Base-by-base conservation (phyloP, 345 rosid species). In the Pistacia atlantica region DNA sequence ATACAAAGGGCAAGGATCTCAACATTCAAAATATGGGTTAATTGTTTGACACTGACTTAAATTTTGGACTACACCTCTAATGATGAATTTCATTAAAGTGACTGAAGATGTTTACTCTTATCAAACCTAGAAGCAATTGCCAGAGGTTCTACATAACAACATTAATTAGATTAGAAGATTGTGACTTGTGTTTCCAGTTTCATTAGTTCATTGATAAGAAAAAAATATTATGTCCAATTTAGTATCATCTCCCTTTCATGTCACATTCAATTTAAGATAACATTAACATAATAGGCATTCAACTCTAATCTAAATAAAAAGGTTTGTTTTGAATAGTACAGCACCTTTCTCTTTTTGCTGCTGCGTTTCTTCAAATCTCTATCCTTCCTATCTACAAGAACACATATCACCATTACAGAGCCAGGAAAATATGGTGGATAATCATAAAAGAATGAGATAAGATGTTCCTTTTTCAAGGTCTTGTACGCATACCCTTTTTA, bases 311-410 rank as follows among this genome's bases (percentile, higher is more conserved):
- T 8, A 73, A 11, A 33, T 12, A 48, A 46, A 46, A 54, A 65
- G 63, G 3, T 20, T 75, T 65, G 38, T 31, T 20, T 74, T 67
- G 71, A 78, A 78, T 37, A 31, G 5, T 22, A 74, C 16, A 0
- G 60, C 60, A 96, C 98, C 97, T 94, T 97, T 87, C 98, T 89
- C 83, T 87, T 93, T 78, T 87, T 94, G 86, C 93, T 86, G 76
- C 90, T 83, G 73, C 80, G 91, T 85, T 87, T 97, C 91, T 88
- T 92, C 42, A 82, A 83, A 83, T 92, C 95, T 85, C 85, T 94
- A 57, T 88, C 97, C 81, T 89, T 94, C 84, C 85, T 87, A 86
- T 90, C 99, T 91, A 93, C 84, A 77, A 81, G 70, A 75, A 67
- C 25, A 80, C 31, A 73, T 76, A 66, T 51, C 28, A 51, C 42